Evolutionary conservation across 768 basidiomycete species (phyloP), one percentile per base, ranked within the genome.

Genomic region (Fomitopsis pulvina): DNA sequence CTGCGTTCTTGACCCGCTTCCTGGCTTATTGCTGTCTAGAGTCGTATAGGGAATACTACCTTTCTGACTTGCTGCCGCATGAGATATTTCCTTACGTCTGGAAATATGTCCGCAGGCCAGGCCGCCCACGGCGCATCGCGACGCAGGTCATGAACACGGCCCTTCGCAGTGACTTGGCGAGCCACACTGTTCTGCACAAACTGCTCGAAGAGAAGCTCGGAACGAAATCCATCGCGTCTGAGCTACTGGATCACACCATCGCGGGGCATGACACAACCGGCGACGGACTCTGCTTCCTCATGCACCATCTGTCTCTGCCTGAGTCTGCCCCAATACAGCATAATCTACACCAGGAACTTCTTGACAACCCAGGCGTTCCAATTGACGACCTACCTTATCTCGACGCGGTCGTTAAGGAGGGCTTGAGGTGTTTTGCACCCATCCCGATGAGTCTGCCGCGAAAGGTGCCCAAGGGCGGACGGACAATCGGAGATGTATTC

Each of bases 391-490:
- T 96, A 91, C 78, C 85, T 18, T 99, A 97, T 65, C 75, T 96
- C 38, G 80, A 81, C 60, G 95, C 96, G 1, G 82, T 92, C 50
- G 86, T 97, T 54, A 94, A 92, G 69, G 96, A 98, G 71, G 90
- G 88, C 57, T 74, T 98, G 66, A 80, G 96, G 25, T 70, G 91
- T 51, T 85, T 86, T 65, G 92, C 94, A 42, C 94, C 96, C 5
- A 95, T 98, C 38, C 87, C 90, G 25, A 98, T 98, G 95, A 50
- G 56, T 30, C 92, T 98, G 29, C 96, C 96, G 21, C 97, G 98
- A 72, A 80, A 78, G 61, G 75, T 89, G 5, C 87, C 79, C 39
- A 87, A 85, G 66, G 68, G 90, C 1, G 97, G 98, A 81, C 92
- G 90, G 21, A 90, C 95, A 65, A 74, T 85, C 25, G 72, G 80